Base-by-base conservation (phyloP, 257 asterid genomes). In the Fraxinus americana region DNA sequence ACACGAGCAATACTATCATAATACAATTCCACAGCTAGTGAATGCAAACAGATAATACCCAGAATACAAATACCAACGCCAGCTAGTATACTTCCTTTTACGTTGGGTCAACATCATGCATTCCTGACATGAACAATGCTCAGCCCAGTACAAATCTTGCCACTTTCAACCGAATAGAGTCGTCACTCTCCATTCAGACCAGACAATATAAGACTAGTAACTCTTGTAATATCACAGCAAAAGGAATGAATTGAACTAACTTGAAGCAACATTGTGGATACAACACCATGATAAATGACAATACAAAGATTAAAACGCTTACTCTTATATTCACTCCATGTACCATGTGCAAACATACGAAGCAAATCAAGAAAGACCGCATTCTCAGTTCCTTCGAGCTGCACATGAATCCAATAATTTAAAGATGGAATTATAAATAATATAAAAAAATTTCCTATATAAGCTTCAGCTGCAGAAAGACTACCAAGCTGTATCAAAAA, bases 311-410 rank as follows among this genome's bases (percentile, higher is more conserved):
- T 13, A 45, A 11, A 68, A 52, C 3, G 67, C 92, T 91, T 84
- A 91, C 99, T 81, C 90, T 96, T 96, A 80, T 93, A 93, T 74
- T 92, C 97, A 84, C 89, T 93, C 98, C 98, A 96, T 57, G 99
- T 92, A 67, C 99, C 97, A 78, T 91, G 86, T 17, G 99, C 92
- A 88, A 89, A 93, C 87, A 92, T 61, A 69, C 88, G 90, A 78
- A 96, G 98, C 91, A 96, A 83, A 75, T 87, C 97, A 73, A 92
- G 91, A 81, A 79, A 90, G 75, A 76, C 76, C 32, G 86, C 81
- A 67, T 83, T 79, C 83, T 91, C 97, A 83, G 96, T 92, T 78
- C 98, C 98, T 85, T 88, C 90, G 66, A 96, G 97, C 99, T 96
- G 90, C 90, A 86, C 41, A 70, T 2, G 82, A 48, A 29, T 19